phyloP scores from a whole-genome alignment of 495 filamentous ascomycete species.

The Xeromyces bisporus region DNA sequence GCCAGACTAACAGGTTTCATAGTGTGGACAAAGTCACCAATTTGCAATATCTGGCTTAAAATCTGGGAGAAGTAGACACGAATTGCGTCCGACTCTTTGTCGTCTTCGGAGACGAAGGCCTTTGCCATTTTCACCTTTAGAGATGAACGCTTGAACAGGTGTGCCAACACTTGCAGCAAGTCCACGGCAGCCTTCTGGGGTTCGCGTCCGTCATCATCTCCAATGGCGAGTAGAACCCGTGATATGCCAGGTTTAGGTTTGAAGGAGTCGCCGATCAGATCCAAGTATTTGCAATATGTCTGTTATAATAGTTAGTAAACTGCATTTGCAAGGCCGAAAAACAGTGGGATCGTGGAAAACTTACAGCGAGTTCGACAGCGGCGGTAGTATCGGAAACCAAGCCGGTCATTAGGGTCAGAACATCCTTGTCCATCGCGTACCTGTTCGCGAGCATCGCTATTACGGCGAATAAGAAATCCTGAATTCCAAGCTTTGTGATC shows the following conservation, averaged over 20 bases:
- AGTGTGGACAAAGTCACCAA: slow-evolving; percentile 41
- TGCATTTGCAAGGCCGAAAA: neutral
- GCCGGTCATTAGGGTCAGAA: slow-evolving; percentile 27
- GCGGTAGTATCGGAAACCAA: slow-evolving; percentile 36
- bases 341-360: slow-evolving; percentile 1
- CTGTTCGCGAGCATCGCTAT: slow-evolving; percentile 30
- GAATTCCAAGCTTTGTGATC: slow-evolving; percentile 58
- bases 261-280: slow-evolving; percentile 53
- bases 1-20: slow-evolving; percentile 45
- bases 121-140: slow-evolving; percentile 26
- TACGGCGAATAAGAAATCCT: slow-evolving; percentile 47
- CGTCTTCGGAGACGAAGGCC: slow-evolving; percentile 20
- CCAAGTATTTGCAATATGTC: slow-evolving; percentile 54
- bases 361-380: slow-evolving; percentile 43
- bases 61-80: slow-evolving; percentile 51
- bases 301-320: slow-evolving; percentile 11
- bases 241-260: slow-evolving; percentile 54
- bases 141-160: slow-evolving; percentile 28
- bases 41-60: slow-evolving; percentile 45
- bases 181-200: slow-evolving; percentile 41
- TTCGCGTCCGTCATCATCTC: slow-evolving; percentile 43
- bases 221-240: slow-evolving; percentile 44
- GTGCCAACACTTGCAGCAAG: slow-evolving; percentile 35
- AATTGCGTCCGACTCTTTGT: slow-evolving; percentile 36
- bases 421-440: slow-evolving; percentile 27